Evolutionary conservation across 768 basidiomycete genomes (phyloP).

Genomic region (Asterophora lycoperdoides): DNA sequence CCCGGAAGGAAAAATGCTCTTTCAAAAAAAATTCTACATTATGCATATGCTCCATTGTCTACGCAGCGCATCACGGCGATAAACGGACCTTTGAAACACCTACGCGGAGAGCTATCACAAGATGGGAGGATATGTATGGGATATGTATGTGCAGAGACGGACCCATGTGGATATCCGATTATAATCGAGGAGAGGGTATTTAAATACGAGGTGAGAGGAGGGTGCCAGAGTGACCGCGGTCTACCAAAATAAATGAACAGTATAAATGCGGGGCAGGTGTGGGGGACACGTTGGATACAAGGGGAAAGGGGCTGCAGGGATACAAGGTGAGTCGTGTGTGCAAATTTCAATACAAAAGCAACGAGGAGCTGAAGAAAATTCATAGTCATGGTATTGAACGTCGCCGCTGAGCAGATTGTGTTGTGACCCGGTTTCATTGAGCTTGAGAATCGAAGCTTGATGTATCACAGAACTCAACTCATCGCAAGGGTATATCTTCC

Average conservation of each 20-base stretch:
- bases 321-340: conserved; percentile 7
- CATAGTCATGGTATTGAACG: not conserved
- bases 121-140: too few relatives aligned
- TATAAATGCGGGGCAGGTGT: conserved; percentile 1
- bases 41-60: too few relatives aligned
- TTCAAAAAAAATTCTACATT: too few relatives aligned
- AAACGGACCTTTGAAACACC: not conserved
- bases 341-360: not conserved
- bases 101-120: too few relatives aligned
- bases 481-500: conserved; percentile 48
- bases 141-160: conserved; percentile 8
- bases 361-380: not conserved
- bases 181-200: conserved; percentile 1
- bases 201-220: not conserved
- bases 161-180: conserved; percentile 9
- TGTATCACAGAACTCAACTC: conserved; percentile 23
- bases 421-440: not conserved
- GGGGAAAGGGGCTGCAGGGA: not conserved
- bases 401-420: too few relatives aligned
- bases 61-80: not conserved
- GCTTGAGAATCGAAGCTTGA: conserved; percentile 1
- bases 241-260: conserved; percentile 2
- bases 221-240: not conserved
- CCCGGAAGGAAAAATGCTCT: too few relatives aligned
- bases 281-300: not conserved